Evolutionary conservation across 352 stramenopile species (phyloP), one percentile per base, ranked within the genome.

Genomic region (Paralagenidium karlingii): DNA sequence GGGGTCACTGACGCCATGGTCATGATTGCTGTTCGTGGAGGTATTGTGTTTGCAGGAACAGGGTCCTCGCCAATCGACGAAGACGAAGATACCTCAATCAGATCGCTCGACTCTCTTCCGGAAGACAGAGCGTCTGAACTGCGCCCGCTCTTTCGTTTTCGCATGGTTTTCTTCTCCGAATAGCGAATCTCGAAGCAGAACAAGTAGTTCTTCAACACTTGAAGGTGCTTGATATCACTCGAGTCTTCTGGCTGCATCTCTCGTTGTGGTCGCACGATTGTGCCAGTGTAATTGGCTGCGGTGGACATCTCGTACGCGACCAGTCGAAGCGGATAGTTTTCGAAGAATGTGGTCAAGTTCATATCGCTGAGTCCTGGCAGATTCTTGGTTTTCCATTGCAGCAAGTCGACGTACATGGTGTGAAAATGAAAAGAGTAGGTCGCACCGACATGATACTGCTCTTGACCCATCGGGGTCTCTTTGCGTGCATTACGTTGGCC

Each of bases 341-440:
- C 66, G 34, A 89, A 89, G 37, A 92, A 89, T n/a, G 63, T 68
- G 12, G 67, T 63, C 0, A 92, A 53, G 20, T 69, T 50, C 66
- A 92, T 78, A 26, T 82, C 69, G 32, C 60, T 80, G 11, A 92
- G 38, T 1, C 70, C 67, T 0, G 78, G 78, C 4, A 92, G 47
- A 38, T 92, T 92, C 8, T 74, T 59, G 2, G 78, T 88, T 45
- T 82, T 68, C 78, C 78, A 92, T 22, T 60, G 56, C 8, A 63
- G 68, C 45, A 92, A 50, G 42, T 92, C 68, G 31, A 88, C 74
- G 46, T 89, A 89, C 75, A 89, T 89, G 1, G 75, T 92, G 55
- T 92, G 75, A 45, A 92, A 92, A 27, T 92, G 68, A 55, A 92
- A 92, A 39, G 78, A 86, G 47, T 92, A 92, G 24, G 70, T 92